These are phyloP conservation scores for Candida sp. DNA, from an alignment of 1,139 yeast species.

Conservation along the genomic window DNA sequence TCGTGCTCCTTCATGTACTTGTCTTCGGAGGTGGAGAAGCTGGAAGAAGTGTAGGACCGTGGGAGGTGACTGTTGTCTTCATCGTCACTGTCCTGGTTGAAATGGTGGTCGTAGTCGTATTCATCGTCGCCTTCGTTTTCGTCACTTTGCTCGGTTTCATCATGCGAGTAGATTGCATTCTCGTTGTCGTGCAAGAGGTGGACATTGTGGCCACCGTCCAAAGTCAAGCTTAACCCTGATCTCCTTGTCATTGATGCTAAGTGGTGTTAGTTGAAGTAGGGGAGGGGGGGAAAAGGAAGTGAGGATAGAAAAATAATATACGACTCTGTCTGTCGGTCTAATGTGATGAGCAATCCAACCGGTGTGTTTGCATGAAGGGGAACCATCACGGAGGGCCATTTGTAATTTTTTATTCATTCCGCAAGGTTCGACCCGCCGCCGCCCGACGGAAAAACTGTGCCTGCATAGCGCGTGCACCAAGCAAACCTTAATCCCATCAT, in stretches of 20 bases:
- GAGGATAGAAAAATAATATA: background rate
- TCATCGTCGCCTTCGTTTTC: constrained; percentile 16
- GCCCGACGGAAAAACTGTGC: no score
- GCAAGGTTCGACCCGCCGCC: no score
- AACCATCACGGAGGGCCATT: no score
- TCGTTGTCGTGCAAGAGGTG: constrained; percentile 2
- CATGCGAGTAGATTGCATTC: constrained; percentile 1
- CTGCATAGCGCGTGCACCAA: no score
- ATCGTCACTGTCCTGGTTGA: constrained; percentile 20
- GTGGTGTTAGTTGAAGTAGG: background rate
- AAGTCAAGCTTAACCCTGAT: constrained; percentile 13
- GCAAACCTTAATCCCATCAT: no score
- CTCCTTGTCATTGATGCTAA: constrained; percentile 4
- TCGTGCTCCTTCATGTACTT: constrained; percentile 69
- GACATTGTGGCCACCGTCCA: constrained; percentile 4
- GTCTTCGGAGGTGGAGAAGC: constrained; percentile 73
- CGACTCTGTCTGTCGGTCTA: no score
- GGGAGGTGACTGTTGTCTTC: constrained; percentile 36
- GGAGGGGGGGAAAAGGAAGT: background rate
- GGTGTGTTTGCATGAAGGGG: no score
- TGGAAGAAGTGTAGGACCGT: constrained; percentile 48
- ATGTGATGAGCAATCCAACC: no score
- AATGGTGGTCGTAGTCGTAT: constrained; percentile 21
- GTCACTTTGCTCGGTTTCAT: constrained; percentile 30
- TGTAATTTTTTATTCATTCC: no score